Base-by-base conservation (phyloP, 75 land plant species). In the Pinus taeda region DNA sequence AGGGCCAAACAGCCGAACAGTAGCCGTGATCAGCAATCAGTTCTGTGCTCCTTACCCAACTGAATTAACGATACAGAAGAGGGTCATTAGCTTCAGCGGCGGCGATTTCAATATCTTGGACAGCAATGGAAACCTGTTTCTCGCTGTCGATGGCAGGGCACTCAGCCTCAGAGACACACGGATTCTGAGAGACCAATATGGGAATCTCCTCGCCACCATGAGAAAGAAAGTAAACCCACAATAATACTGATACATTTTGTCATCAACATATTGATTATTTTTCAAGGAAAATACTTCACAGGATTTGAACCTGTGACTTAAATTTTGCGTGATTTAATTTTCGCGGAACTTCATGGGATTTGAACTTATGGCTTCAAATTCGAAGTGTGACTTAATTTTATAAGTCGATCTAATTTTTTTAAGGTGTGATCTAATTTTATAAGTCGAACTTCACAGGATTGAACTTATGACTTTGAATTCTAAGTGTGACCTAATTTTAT, bases 101-200 rank as follows among this genome's bases (percentile, higher is more conserved):
- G 82, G 80, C 13, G 79, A 76, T 67, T 90, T 82, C 76, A 76
- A 22, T 14, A 87, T 90, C 63, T 79, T 82, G 6, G 90, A 88
- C 76, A 22, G 78, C 71, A 79, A 81, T 60, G 90, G 92, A 17
- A 75, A 59, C 75, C n/a, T 83, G 59, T 36, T 88, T 15, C 75
- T 90, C 79, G 83, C 74, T 61, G 85, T 90, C 60, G 67, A 77
- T 21, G 90, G 88, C 57, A 57, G 33, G 1, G 2, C 67, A 15
- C 17, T 77, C 33, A 45, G 57, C 57, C 13, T 66, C 17, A 76
- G 60, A 4, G 76, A 79, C 26, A 14, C 26, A 4, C 81, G 83
- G 22, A 21, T 80, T 76, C 67, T 82, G 75, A 83, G 56, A 13
- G 83, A 82, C 49, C 75, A 62, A 3, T 29, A 55, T 0, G 83